These are phyloP conservation scores for Fistulifera solaris DNA, from an alignment of 108 stramenopile species.

Conservation along the genomic window DNA sequence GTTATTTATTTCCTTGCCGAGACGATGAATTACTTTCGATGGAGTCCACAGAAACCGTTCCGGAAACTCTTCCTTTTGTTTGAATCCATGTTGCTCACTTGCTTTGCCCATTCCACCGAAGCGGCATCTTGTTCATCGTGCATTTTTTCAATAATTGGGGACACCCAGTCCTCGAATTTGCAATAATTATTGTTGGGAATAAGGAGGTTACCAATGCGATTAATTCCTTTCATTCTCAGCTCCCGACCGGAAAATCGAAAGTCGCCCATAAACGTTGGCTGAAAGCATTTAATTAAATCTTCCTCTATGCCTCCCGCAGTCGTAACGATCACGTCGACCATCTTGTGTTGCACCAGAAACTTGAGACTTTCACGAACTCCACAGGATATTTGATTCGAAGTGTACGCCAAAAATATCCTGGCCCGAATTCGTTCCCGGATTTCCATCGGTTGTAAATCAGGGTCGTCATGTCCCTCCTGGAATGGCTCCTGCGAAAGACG, in stretches of 20 bases:
- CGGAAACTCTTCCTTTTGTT: slow-evolving; percentile 12
- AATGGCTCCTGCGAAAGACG: slow-evolving; percentile 76
- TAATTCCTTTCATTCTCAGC: slow-evolving; percentile 89
- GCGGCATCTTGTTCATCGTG: slow-evolving; percentile 92
- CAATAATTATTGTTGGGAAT: slow-evolving; percentile 98
- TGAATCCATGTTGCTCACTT: slow-evolving; percentile 16
- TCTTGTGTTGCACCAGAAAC: slow-evolving; percentile 89
- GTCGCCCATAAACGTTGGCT: slow-evolving; percentile 94
- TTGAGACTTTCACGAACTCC: slow-evolving; percentile 95
- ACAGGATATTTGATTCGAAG: slow-evolving; percentile 96
- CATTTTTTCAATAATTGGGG: slow-evolving; percentile 88
- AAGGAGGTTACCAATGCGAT: slow-evolving; percentile 92
- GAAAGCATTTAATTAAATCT: slow-evolving; percentile 98
- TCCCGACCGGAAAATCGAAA: slow-evolving; percentile 82
- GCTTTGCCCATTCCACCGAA: slow-evolving; percentile 36
- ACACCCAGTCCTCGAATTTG: slow-evolving; percentile 97
- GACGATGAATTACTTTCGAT: slow-evolving; percentile 86
- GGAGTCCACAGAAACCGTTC: slow-evolving; percentile 83
- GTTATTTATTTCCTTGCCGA: slow-evolving; percentile 93
- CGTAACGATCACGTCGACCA: slow-evolving; percentile 96
- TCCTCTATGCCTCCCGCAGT: slow-evolving; percentile 99
- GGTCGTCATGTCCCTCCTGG: slow-evolving; percentile 68
- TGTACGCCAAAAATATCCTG: slow-evolving; percentile 94
- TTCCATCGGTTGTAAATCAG: slow-evolving; percentile 40
- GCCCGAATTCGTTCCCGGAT: slow-evolving; percentile 73